These are phyloP conservation scores for Paraphaeosphaeria minitans DNA, from an alignment of 2,329 filamentous ascomycete species.

Conservation along the genomic window DNA sequence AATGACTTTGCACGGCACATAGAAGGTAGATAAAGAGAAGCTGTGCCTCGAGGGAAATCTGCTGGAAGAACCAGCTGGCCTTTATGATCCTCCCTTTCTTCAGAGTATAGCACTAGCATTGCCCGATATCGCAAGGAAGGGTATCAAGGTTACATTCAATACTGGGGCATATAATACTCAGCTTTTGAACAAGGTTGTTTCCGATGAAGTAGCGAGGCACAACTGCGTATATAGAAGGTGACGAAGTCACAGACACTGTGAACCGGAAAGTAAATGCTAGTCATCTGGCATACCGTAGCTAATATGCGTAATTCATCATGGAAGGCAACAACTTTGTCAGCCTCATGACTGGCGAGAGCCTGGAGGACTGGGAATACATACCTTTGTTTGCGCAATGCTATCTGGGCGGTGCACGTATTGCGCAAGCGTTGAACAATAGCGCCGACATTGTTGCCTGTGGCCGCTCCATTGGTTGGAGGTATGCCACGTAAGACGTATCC, in stretches of 20 bases:
- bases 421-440: conserved; percentile 44
- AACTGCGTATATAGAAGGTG: conserved; percentile 48
- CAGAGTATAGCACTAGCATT: conserved; percentile 41
- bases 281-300: neutral
- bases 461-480: conserved; percentile 47
- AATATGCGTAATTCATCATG: conserved; percentile 23
- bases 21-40: conserved; percentile 34
- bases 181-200: conserved; percentile 19
- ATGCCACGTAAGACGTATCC: conserved; percentile 4
- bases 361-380: conserved; percentile 37
- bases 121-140: conserved; percentile 28
- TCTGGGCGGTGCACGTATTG: conserved; percentile 49
- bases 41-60: conserved; percentile 34
- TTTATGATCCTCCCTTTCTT: conserved; percentile 49
- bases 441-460: conserved; percentile 51
- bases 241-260: conserved; percentile 36
- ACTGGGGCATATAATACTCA: conserved; percentile 30
- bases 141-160: conserved; percentile 33
- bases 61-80: conserved; percentile 14
- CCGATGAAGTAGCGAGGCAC: conserved; percentile 21
- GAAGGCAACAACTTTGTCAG: conserved; percentile 43
- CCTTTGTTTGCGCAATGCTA: conserved; percentile 41
- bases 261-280: conserved; percentile 9
- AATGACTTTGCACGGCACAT: conserved; percentile 23
- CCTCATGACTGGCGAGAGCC: conserved; percentile 37